Percentiles rank a stretch among this genome's conserved stretches.
phyloP scores from a whole-genome alignment of 208 protist species.

The Trypanosoma platydactyli region DNA sequence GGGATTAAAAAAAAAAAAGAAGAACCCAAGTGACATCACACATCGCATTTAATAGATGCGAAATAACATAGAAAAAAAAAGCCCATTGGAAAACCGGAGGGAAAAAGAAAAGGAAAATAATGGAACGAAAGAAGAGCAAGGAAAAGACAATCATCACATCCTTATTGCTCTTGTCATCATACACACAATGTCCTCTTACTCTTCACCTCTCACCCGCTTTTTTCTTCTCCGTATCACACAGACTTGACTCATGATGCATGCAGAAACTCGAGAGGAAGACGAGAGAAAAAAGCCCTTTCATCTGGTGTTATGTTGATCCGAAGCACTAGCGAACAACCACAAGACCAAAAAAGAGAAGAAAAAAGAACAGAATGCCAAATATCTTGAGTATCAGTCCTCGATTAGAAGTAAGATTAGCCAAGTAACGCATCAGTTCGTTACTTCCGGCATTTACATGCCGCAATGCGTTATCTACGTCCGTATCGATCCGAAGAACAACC shows the following conservation, averaged over 20 bases:
- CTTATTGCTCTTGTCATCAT: too few species aligned
- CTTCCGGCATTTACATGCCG: slow-evolving; percentile 91
- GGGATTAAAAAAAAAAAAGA: too few species aligned
- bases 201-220: neutral
- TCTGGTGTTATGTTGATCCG: neutral
- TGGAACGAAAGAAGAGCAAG: too few species aligned
- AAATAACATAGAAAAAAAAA: too few species aligned
- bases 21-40: too few species aligned
- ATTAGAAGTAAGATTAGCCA: slow-evolving; percentile 87
- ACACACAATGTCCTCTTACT: neutral
- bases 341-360: slow-evolving; percentile 92
- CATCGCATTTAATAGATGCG: too few species aligned
- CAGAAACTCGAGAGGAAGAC: neutral
- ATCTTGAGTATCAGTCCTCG: slow-evolving; percentile 93
- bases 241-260: neutral
- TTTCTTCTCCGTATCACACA: neutral
- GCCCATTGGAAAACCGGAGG: too few species aligned
- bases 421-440: slow-evolving; percentile 90
- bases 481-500: slow-evolving; percentile 89
- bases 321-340: slow-evolving; percentile 74
- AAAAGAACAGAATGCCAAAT: slow-evolving; percentile 90
- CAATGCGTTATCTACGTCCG: slow-evolving; percentile 78
- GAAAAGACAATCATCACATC: too few species aligned
- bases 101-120: too few species aligned
- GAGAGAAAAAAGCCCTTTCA: neutral